phyloP scores from a whole-genome alignment of 129 eudicot genomes.

The Escallonia rubra region DNA sequence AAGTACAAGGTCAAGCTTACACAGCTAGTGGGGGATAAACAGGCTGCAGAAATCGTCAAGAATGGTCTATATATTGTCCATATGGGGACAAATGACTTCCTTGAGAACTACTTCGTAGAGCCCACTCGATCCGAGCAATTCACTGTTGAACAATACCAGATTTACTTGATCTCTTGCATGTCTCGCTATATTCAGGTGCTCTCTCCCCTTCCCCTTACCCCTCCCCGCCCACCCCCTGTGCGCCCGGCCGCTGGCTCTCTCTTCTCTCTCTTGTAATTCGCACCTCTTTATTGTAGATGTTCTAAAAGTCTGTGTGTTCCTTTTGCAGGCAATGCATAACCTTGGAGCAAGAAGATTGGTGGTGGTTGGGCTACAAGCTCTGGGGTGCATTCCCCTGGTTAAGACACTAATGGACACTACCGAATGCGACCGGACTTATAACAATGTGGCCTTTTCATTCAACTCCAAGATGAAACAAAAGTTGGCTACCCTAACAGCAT shows the following conservation, averaged over 20 bases:
- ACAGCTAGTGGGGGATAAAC: slow-evolving; percentile 30
- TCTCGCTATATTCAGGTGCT: slow-evolving; percentile 36
- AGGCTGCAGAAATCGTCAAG: slow-evolving; percentile 20
- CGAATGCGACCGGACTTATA: slow-evolving; percentile 35
- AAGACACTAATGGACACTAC: slow-evolving; percentile 24
- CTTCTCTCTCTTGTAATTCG: background rate
- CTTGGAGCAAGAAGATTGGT: slow-evolving; percentile 52
- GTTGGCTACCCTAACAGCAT: slow-evolving; percentile 17
- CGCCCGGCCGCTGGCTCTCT: background rate
- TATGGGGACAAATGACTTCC: slow-evolving; percentile 65
- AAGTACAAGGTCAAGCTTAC: slow-evolving; percentile 40
- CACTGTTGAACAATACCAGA: slow-evolving; percentile 50
- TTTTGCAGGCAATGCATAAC: slow-evolving; percentile 33
- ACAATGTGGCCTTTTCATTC: slow-evolving; percentile 56
- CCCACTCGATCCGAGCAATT: slow-evolving; percentile 42
- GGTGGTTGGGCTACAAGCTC: slow-evolving; percentile 52
- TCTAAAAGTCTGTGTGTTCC: background rate
- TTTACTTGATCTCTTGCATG: slow-evolving; percentile 43
- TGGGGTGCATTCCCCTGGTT: slow-evolving; percentile 60
- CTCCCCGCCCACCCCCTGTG: background rate
- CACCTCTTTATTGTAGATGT: background rate
- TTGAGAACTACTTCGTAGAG: slow-evolving; percentile 47
- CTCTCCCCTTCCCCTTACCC: background rate
- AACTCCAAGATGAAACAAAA: slow-evolving; percentile 26
- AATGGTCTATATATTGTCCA: slow-evolving; percentile 44